Evolutionary conservation across 331 rosid species (phyloP).

Genomic region (Dryas integrifolia): DNA sequence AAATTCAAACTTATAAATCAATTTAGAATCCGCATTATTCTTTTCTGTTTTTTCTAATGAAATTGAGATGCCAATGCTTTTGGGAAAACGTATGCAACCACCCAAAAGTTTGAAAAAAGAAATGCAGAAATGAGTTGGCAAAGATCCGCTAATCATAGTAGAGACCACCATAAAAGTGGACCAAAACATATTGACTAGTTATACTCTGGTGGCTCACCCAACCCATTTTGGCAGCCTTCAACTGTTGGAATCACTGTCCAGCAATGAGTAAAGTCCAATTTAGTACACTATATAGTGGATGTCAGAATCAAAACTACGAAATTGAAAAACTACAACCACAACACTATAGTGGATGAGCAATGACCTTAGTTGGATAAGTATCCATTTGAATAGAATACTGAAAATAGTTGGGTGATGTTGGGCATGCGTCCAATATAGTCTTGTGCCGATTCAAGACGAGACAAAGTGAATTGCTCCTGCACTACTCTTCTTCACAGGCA

Average conservation of each 20-base stretch:
- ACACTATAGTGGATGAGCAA: too few relatives aligned
- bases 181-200: background rate
- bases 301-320: background rate
- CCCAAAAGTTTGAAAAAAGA: background rate
- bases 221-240: slow-evolving; percentile 14
- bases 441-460: too few relatives aligned
- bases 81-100: background rate
- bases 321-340: background rate
- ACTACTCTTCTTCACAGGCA: too few relatives aligned
- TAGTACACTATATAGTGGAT: background rate
- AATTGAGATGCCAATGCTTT: background rate
- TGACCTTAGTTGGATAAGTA: too few relatives aligned
- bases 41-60: background rate
- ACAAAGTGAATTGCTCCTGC: too few relatives aligned
- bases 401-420: too few relatives aligned
- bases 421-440: too few relatives aligned
- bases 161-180: background rate
- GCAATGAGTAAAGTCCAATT: background rate
- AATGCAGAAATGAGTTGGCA: background rate
- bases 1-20: too few relatives aligned
- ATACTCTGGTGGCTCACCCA: slow-evolving; percentile 1
- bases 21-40: too few relatives aligned
- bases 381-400: too few relatives aligned
- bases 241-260: background rate
- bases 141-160: background rate